Evolutionary conservation across 257 asterid species (phyloP).

Genomic region (Nicotiana tabacum): DNA sequence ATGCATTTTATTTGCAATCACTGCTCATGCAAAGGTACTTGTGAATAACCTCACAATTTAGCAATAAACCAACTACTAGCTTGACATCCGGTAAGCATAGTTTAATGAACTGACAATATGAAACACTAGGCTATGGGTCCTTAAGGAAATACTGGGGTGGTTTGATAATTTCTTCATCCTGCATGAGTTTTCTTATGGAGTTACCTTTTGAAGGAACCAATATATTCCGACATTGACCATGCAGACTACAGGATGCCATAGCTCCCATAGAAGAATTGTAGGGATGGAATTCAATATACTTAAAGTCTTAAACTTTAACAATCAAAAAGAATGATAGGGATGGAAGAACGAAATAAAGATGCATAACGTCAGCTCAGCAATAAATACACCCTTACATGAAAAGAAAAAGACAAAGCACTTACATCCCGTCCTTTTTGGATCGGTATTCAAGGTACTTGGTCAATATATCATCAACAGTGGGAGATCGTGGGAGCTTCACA

Average conservation of each 20-base stretch:
- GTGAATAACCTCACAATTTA: neutral
- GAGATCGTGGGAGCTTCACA: constrained; percentile 89
- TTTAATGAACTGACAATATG: neutral
- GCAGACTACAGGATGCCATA: neutral
- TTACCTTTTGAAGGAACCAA: neutral
- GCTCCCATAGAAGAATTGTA: neutral
- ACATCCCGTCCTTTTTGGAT: constrained; percentile 84
- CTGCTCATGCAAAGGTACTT: neutral
- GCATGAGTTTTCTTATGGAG: neutral
- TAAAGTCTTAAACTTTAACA: too few relatives aligned
- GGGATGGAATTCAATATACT: neutral
- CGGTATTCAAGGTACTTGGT: constrained; percentile 68
- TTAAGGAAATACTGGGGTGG: neutral
- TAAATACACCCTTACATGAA: neutral
- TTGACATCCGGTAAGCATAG: neutral
- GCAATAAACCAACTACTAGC: neutral
- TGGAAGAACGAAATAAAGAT: neutral
- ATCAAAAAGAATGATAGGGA: neutral
- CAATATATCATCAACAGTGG: constrained; percentile 76
- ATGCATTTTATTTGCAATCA: neutral
- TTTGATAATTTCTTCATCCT: neutral
- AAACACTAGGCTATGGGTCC: neutral
- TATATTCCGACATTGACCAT: neutral
- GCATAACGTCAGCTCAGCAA: neutral
- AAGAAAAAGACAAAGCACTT: constrained; percentile 31